Conservation (phyloP, 192 early-diverging fungal genomes). For the Coemansia erecta region DNA sequence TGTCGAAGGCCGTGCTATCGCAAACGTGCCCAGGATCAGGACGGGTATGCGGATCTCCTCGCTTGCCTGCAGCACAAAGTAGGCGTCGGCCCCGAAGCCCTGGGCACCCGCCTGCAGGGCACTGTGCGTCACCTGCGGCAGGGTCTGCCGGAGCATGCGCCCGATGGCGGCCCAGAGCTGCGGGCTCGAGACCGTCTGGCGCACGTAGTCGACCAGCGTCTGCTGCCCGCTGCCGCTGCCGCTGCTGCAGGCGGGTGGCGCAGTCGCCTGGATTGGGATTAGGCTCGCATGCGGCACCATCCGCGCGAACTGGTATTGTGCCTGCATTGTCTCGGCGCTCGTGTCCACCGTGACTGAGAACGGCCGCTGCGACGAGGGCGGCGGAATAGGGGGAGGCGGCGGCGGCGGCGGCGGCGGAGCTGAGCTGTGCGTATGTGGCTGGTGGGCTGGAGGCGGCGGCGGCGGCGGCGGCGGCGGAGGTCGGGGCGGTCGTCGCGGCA, state of each 20-base stretch:
- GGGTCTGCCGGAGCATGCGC: neutral
- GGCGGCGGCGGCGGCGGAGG: neutral
- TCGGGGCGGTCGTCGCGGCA: neutral
- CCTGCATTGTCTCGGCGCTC: neutral
- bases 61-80: neutral
- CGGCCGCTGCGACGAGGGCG: conserved; percentile 1
- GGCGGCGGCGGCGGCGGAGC: neutral
- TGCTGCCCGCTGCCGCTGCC: neutral
- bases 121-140: neutral
- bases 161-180: neutral
- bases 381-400: neutral
- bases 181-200: neutral
- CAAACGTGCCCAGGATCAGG: neutral
- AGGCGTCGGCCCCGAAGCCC: conserved; percentile 9
- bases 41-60: neutral
- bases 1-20: neutral
- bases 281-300: neutral
- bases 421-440: neutral
- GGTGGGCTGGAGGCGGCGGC: neutral
- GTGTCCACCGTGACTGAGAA: conserved; percentile 1
- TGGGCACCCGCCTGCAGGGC: neutral
- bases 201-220: neutral
- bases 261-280: neutral
- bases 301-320: neutral
- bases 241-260: neutral